These are phyloP conservation scores for Rubia peregrina DNA, from an alignment of 305 asterid genomes.

Conservation along the genomic window DNA sequence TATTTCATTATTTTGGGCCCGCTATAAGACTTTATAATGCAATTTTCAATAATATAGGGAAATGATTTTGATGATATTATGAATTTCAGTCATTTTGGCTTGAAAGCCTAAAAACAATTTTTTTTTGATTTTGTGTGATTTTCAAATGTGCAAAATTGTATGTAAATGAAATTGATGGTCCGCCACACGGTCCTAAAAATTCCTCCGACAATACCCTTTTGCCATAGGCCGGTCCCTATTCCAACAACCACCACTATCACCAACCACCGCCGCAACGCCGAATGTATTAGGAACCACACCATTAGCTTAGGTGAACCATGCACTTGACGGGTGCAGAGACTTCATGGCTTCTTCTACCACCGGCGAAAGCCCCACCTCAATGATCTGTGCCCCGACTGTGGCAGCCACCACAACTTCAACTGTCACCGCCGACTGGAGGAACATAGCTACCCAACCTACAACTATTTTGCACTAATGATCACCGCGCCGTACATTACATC, in stretches of 20 bases:
- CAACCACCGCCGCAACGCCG: constrained; percentile 28
- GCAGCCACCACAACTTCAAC: constrained; percentile 6
- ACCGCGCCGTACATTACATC: no score
- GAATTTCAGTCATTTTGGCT: no score
- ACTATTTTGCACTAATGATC: no score
- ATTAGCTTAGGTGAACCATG: constrained; percentile 64
- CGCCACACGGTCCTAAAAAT: constrained; percentile 12
- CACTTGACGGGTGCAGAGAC: constrained; percentile 87
- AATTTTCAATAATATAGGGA: no score
- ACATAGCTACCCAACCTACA: no score
- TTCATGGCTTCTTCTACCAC: constrained; percentile 47
- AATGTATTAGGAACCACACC: constrained; percentile 81
- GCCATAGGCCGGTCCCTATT: constrained; percentile 8
- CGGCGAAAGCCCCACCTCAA: constrained; percentile 19
- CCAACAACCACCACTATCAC: constrained; percentile 21
- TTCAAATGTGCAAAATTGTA: no score
- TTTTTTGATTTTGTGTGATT: no score
- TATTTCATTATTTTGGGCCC: no score
- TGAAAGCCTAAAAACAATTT: no score
- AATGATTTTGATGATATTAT: constrained; percentile 12
- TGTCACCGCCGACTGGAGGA: no score
- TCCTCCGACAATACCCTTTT: constrained; percentile 26
- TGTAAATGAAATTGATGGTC: no score
- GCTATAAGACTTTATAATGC: no score
- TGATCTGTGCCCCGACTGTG: constrained; percentile 60